Evolutionary conservation across 208 protist species (phyloP).

Genomic region (Trypanosoma scelopori): DNA sequence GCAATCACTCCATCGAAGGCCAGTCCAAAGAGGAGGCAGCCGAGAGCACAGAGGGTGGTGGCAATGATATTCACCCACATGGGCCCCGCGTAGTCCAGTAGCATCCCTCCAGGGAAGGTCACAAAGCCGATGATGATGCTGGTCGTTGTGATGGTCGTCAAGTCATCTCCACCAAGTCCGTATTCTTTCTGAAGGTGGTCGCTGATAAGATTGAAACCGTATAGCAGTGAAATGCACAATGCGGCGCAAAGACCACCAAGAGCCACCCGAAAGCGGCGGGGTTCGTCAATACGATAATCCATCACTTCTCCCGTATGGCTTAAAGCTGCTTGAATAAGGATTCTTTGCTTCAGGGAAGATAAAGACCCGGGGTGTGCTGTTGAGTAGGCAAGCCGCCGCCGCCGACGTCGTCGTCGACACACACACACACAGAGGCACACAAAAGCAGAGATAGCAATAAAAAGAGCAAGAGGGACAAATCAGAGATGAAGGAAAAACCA

Average conservation of each 20-base stretch:
- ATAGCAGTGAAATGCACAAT: slow-evolving; percentile 40
- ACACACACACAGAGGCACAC: neutral
- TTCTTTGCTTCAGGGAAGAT: neutral
- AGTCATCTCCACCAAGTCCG: slow-evolving; percentile 30
- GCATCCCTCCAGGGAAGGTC: slow-evolving; percentile 46
- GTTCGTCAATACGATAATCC: slow-evolving; percentile 43
- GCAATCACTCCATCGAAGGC: slow-evolving; percentile 49
- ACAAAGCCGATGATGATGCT: slow-evolving; percentile 46
- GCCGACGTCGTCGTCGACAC: too few species aligned
- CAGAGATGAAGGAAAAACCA: neutral
- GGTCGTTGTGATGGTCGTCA: slow-evolving; percentile 62
- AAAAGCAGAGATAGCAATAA: neutral
- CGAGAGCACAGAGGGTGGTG: slow-evolving; percentile 31
- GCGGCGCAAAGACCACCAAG: slow-evolving; percentile 39
- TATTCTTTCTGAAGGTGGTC: slow-evolving; percentile 41
- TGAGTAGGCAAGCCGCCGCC: neutral
- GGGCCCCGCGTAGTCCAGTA: slow-evolving; percentile 64
- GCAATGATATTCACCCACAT: slow-evolving; percentile 36
- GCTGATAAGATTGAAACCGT: slow-evolving; percentile 63
- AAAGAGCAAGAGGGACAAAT: too few species aligned
- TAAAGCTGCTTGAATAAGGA: neutral
- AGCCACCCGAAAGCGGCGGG: slow-evolving; percentile 47
- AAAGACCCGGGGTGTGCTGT: neutral
- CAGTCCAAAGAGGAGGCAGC: slow-evolving; percentile 50
- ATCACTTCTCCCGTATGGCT: slow-evolving; percentile 3